These are phyloP conservation scores for Kazachstania viticola DNA, from an alignment of 805 yeast genomes.

Conservation along the genomic window DNA sequence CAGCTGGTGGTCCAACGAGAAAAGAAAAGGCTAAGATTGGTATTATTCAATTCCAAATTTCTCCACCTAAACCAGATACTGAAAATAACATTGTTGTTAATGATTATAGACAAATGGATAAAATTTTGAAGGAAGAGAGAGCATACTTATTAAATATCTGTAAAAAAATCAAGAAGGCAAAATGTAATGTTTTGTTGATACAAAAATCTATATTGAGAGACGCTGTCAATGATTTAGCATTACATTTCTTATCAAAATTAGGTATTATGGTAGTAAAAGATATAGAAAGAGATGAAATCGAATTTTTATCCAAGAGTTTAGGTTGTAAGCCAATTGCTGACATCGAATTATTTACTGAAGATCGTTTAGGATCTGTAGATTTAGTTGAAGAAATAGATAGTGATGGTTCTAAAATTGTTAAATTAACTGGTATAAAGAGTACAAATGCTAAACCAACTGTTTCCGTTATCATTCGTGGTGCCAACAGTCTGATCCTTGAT, in stretches of 20 bases:
- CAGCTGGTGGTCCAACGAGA: constrained; percentile 91
- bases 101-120: constrained; percentile 98
- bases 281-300: constrained; percentile 92
- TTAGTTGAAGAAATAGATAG: constrained; percentile 83
- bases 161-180: constrained; percentile 92
- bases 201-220: constrained; percentile 91
- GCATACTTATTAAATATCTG: constrained; percentile 89
- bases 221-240: constrained; percentile 87
- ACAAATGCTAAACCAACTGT: constrained; percentile 42
- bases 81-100: constrained; percentile 95
- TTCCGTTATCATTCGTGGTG: constrained; percentile 89
- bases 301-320: constrained; percentile 67
- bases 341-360: constrained; percentile 85
- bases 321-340: constrained; percentile 97
- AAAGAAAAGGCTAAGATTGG: constrained; percentile 90
- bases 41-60: constrained; percentile 82
- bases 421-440: constrained; percentile 67
- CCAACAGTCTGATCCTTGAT: constrained; percentile 79
- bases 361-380: constrained; percentile 85
- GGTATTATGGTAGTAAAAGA: constrained; percentile 92
- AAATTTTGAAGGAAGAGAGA: constrained; percentile 94
- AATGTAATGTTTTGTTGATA: constrained; percentile 82
- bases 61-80: constrained; percentile 96
- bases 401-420: constrained; percentile 80
- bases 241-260: constrained; percentile 87